Percentiles rank a stretch among this genome's conserved stretches.
Conservation (phyloP, 1,139 yeast species). For the Candida tetrigidarum region DNA sequence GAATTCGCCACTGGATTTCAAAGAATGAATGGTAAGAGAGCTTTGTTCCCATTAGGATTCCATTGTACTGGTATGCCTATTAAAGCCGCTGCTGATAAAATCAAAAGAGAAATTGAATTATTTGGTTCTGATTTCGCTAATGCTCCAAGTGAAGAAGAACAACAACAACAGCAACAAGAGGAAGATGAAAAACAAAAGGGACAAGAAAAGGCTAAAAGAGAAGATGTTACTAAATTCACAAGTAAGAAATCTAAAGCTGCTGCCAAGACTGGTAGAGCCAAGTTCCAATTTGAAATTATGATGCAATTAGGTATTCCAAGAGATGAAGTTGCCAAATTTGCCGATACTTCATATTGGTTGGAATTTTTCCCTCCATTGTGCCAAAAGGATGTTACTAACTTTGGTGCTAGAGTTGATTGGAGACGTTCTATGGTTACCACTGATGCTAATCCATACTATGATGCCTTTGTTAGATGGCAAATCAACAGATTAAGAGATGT, state of each 20-base stretch:
- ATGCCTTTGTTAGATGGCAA: slow-evolving; percentile 96
- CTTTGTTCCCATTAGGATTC: slow-evolving; percentile 95
- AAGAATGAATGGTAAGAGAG: slow-evolving; percentile 92
- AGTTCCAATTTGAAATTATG: slow-evolving; percentile 96
- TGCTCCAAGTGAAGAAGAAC: slow-evolving; percentile 63
- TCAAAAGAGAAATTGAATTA: slow-evolving; percentile 87
- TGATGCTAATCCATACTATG: slow-evolving; percentile 93
- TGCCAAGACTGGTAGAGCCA: slow-evolving; percentile 92
- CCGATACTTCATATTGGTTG: slow-evolving; percentile 91
- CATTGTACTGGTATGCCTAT: slow-evolving; percentile 99
- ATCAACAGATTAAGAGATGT: slow-evolving; percentile 84
- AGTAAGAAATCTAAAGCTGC: slow-evolving; percentile 93
- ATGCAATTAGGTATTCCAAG: slow-evolving; percentile 85
- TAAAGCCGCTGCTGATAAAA: slow-evolving; percentile 94
- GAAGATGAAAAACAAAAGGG: slow-evolving; percentile 43
- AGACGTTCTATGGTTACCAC: slow-evolving; percentile 96
- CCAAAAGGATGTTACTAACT: slow-evolving; percentile 73
- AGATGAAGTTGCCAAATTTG: slow-evolving; percentile 83
- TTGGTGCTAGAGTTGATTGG: slow-evolving; percentile 99
- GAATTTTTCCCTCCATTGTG: slow-evolving; percentile 90
- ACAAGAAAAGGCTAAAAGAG: slow-evolving; percentile 48
- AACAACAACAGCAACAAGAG: too few species aligned
- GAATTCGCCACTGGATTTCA: slow-evolving; percentile 95
- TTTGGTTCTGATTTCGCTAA: slow-evolving; percentile 84
- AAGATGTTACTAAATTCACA: slow-evolving; percentile 86